Base-by-base conservation (phyloP, 176 grass and related monocot genomes). In the Aegilops sharonensis region DNA sequence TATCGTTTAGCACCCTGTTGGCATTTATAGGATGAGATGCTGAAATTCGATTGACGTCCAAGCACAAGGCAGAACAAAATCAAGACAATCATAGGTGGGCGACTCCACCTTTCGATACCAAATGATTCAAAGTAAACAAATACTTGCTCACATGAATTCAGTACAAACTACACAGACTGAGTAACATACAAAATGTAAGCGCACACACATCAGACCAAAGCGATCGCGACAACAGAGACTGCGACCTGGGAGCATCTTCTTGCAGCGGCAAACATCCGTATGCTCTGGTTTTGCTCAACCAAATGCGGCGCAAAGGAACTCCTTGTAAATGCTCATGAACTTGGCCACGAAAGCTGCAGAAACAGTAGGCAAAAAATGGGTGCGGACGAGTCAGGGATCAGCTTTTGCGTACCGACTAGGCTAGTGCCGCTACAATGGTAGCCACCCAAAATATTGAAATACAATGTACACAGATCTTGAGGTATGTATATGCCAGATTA, bases 241-340 rank as follows among this genome's bases (percentile, higher is more conserved):
- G 63, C 4, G 24, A 56, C 20, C 21, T 68, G 8, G 34, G 15
- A 10, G 8, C 27, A 66, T 75, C 68, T 29, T 80, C 40, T 12
- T 17, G 37, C 20, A 2, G n/a, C 15, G 8, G 35, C 27, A 61
- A 60, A 56, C 21, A 9, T 13, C 6, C 3, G 5, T 24, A 21
- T 11, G 17, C 37, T 68, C 30, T 3, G 5, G 14, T 10, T 62
- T 78, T 64, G 67, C 84, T 99, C 87, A 99, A 23, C 94, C 90
- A 86, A 99, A 99, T 84, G 97, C 88, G 10, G 94, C 92, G 1
- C 94, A 87, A 8, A 99, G 90, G 85, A 96, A 99, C 64, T 92
- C 89, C 84, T 99, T 99, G 82, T 96, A 99, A 76, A 99, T 93
- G 83, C 94, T 99, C 97, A 99, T 99, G 92, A 99, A 99, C 89